These are phyloP conservation scores for Raphanus raphanistrum DNA, from an alignment of 345 rosid species.

Conservation along the genomic window DNA sequence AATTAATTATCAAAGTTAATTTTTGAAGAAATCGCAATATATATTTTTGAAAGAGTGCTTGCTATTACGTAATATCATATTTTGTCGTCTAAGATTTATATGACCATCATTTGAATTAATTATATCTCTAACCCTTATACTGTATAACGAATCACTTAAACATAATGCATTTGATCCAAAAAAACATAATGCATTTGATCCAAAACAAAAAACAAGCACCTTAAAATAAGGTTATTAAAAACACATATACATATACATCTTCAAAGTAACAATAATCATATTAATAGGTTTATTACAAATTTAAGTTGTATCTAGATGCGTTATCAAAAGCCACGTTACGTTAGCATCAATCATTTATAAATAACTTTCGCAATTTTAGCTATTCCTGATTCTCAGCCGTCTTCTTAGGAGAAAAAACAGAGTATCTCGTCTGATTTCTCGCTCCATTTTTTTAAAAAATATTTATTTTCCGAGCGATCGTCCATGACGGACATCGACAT, in stretches of 20 bases:
- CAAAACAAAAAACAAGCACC: no score
- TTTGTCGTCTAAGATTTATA: no score
- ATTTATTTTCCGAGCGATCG: background rate
- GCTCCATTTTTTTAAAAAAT: background rate
- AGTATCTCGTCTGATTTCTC: conserved; percentile 17
- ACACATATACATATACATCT: background rate
- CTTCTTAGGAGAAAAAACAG: conserved; percentile 5
- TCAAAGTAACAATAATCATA: background rate
- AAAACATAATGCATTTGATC: no score
- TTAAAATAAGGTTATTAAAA: no score
- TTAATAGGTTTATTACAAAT: background rate
- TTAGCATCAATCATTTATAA: conserved; percentile 26
- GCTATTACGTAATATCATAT: no score
- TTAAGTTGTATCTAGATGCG: background rate
- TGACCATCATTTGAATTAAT: no score
- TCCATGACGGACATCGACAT: conserved; percentile 39
- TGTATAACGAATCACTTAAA: no score
- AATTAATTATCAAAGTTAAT: no score
- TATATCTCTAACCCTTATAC: no score
- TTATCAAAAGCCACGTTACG: background rate
- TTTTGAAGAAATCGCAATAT: no score
- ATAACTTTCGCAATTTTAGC: conserved; percentile 32
- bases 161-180: no score
- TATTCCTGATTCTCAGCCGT: conserved; percentile 8
- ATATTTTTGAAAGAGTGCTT: no score